Conservation (phyloP, 345 rosid species). For the Citrus australasica region DNA sequence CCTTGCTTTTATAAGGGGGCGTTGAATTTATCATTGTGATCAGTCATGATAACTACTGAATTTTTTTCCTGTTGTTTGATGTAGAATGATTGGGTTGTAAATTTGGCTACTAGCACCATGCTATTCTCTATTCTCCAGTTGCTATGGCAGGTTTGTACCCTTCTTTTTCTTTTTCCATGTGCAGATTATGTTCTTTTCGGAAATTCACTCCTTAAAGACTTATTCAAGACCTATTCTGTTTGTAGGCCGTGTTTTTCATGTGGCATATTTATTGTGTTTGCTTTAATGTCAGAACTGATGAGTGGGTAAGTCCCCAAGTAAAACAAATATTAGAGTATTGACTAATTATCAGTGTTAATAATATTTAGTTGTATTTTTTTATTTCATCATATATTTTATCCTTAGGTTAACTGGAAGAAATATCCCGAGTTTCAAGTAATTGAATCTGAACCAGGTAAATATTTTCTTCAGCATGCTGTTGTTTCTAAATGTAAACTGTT, state of each 20-base stretch:
- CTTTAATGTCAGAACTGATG: slow-evolving; percentile 63
- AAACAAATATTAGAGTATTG: neutral
- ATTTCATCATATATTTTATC: slow-evolving; percentile 3
- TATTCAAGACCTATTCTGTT: slow-evolving; percentile 5
- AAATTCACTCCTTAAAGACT: neutral
- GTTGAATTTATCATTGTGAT: neutral
- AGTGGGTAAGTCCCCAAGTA: slow-evolving; percentile 55
- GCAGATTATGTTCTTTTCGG: neutral
- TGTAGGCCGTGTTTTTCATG: slow-evolving; percentile 42
- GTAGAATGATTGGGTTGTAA: slow-evolving; percentile 27
- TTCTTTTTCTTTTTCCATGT: neutral
- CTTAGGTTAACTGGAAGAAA: slow-evolving; percentile 61
- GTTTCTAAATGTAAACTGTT: slow-evolving; percentile 1
- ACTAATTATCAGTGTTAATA: neutral
- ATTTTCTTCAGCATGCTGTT: neutral
- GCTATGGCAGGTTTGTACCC: slow-evolving; percentile 53
- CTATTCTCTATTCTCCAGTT: slow-evolving; percentile 52
- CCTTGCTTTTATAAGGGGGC: neutral
- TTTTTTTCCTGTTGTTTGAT: slow-evolving; percentile 1
- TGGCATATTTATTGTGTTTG: slow-evolving; percentile 68
- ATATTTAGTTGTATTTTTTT: neutral
- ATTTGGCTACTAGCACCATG: slow-evolving; percentile 41
- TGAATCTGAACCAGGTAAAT: slow-evolving; percentile 38
- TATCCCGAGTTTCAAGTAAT: slow-evolving; percentile 54
- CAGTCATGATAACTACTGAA: neutral